A percentile compares a stretch with the other conserved stretches of the same genome.
These are phyloP conservation scores for Dioscorea alata DNA, from an alignment of 106 monocot species.

Conservation along the genomic window DNA sequence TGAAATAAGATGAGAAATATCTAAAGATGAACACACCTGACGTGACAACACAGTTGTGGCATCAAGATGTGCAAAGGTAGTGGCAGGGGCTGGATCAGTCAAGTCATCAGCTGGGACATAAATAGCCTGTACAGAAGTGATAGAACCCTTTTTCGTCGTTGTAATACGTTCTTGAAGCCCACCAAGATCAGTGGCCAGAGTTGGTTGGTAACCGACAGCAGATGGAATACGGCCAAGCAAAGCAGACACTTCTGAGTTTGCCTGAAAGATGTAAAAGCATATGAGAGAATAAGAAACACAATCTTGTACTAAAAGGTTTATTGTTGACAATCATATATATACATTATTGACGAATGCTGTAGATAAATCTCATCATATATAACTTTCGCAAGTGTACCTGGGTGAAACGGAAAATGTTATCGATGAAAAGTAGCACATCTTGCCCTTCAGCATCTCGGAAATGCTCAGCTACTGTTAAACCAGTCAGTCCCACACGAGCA, in stretches of 20 bases:
- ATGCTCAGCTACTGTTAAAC: conserved; percentile 80
- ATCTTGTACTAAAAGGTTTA: too few relatives aligned
- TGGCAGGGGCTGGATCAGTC: conserved; percentile 88
- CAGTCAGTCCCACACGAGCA: conserved; percentile 85
- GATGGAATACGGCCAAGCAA: conserved; percentile 88
- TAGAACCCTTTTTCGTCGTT: conserved; percentile 84
- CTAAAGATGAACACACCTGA: conserved; percentile 33
- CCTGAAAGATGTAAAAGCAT: conserved; percentile 20
- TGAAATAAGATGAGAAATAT: neutral
- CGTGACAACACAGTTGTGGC: conserved; percentile 84
- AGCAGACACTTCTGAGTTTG: conserved; percentile 88
- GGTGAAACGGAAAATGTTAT: conserved; percentile 86
- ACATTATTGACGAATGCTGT: too few relatives aligned
- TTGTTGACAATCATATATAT: too few relatives aligned
- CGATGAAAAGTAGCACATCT: conserved; percentile 88
- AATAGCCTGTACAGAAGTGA: conserved; percentile 86
- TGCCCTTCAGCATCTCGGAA: conserved; percentile 91
- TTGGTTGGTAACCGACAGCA: conserved; percentile 81
- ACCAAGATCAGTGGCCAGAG: conserved; percentile 84
- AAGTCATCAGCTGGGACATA: conserved; percentile 92
- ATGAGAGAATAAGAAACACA: too few relatives aligned
- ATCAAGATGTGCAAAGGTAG: conserved; percentile 90
- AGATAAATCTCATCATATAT: too few relatives aligned
- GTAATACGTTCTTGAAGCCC: conserved; percentile 84
- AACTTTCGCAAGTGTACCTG: conserved; percentile 25